Evolutionary conservation across 2,329 filamentous ascomycete species (phyloP).

Genomic region (Colletotrichum tropicicola): DNA sequence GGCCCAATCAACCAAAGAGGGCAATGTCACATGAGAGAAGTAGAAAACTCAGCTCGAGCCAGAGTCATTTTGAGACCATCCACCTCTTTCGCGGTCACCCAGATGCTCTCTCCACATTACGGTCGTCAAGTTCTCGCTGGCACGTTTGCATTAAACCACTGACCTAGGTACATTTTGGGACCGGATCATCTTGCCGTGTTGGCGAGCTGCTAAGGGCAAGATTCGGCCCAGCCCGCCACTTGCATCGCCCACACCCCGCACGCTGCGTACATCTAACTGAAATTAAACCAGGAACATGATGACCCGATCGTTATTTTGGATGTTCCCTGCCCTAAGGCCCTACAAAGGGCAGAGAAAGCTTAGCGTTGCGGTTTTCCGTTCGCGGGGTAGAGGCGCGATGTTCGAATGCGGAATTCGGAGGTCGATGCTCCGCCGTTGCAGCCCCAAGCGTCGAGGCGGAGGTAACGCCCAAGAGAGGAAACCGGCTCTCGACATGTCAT

Average conservation of each 20-base stretch:
- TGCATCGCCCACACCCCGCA: constrained; percentile 1
- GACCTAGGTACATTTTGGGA: background rate
- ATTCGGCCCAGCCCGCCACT: background rate
- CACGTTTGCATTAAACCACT: too few relatives aligned
- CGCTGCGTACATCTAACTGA: background rate
- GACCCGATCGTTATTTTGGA: background rate
- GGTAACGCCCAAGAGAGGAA: background rate
- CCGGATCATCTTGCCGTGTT: background rate
- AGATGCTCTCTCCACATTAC: too few relatives aligned
- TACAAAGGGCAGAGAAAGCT: background rate
- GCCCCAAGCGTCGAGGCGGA: constrained; percentile 15
- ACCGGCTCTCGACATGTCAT: background rate
- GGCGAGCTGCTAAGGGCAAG: background rate
- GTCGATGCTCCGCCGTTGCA: constrained; percentile 21
- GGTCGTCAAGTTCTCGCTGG: too few relatives aligned
- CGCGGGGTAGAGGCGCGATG: constrained; percentile 9
- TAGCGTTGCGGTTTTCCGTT: background rate
- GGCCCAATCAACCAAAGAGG: too few relatives aligned
- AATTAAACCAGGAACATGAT: background rate
- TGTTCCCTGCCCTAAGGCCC: too few relatives aligned
- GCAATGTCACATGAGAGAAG: too few relatives aligned
- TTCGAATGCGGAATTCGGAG: constrained; percentile 25
- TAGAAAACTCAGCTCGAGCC: too few relatives aligned
- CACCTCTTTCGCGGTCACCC: too few relatives aligned
- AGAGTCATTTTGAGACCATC: too few relatives aligned